phyloP scores from a whole-genome alignment of 2,329 filamentous ascomycete genomes.

The Colletotrichum lini region DNA sequence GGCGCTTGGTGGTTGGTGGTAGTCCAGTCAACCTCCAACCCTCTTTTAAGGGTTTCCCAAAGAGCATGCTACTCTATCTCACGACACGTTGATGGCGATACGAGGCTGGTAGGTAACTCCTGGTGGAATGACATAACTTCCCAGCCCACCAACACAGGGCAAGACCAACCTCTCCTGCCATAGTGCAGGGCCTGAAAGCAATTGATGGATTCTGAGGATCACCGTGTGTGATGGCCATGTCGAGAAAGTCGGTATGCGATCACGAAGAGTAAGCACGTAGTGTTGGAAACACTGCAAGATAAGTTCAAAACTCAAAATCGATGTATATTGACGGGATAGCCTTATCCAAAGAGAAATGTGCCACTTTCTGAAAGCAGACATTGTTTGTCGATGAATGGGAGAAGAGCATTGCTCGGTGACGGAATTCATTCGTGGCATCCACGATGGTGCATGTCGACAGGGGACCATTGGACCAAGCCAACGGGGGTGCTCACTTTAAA shows the following conservation, averaged over 20 bases:
- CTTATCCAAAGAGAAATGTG: background rate
- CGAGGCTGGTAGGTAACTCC: background rate
- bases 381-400: background rate
- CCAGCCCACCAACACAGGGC: too few relatives aligned
- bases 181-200: too few relatives aligned
- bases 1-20: conserved; percentile 25
- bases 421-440: background rate
- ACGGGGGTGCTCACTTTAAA: background rate
- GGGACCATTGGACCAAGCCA: background rate
- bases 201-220: background rate
- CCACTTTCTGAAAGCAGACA: background rate
- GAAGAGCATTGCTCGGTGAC: background rate
- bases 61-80: background rate
- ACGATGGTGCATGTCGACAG: conserved; percentile 3
- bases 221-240: too few relatives aligned
- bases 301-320: conserved; percentile 25
- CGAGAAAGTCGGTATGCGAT: background rate
- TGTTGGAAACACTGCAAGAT: background rate
- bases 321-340: conserved; percentile 10
- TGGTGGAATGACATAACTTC: background rate
- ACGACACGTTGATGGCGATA: background rate
- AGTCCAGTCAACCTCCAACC: background rate
- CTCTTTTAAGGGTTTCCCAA: background rate
- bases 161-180: too few relatives aligned
- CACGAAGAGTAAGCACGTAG: background rate